Evolutionary conservation across 768 basidiomycete genomes (phyloP), one percentile per base, ranked within the genome.

Genomic region (Tulasnella sp.): DNA sequence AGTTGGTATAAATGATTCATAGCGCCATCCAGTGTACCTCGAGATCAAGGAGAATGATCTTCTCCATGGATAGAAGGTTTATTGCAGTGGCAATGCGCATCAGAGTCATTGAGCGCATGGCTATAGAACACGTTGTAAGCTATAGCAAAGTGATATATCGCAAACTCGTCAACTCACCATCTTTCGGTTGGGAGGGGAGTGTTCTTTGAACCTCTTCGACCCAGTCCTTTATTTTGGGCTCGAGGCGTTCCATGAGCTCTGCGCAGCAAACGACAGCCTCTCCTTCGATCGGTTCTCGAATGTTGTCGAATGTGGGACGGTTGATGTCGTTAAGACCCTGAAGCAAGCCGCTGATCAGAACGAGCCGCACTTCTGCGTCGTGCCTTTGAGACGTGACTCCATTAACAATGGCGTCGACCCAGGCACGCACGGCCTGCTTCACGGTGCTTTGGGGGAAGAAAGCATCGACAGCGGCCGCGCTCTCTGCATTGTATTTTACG

Each of bases 311-410:
- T 5, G 19, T 15, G n/a, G 19, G 24, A 19, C 21, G 21, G 11
- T 49, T 50, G 60, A 38, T 42, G 38, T 62, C 61, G 15, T 61
- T 29, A 10, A 62, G 47, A 13, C 42, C 61, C 17, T 21, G 42
- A 10, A 62, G 45, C n/a, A 62, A 26, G 4, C 61, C 61, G 9
- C 17, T 41, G 15, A 62, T 30, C n/a, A 62, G 29, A 27, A 43
- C 26, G 21, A 62, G 34, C 7, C 44, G 30, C 11, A 51, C 61
- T 10, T 27, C 26, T 10, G 34, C 13, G 23, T 60, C 24, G 13
- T 15, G 43, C 10, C 17, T 34, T 19, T 24, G 23, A 19, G 34
- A 23, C 29, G 30, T 21, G 5, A 60, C 15, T 2, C 61, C 61
- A 3, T 62, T 15, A 13, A 48, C 7, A 2, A 62, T 27, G 10